Evolutionary conservation across 257 asterid genomes (phyloP), one percentile per base, ranked within the genome.

Genomic region (Fraxinus excelsior): DNA sequence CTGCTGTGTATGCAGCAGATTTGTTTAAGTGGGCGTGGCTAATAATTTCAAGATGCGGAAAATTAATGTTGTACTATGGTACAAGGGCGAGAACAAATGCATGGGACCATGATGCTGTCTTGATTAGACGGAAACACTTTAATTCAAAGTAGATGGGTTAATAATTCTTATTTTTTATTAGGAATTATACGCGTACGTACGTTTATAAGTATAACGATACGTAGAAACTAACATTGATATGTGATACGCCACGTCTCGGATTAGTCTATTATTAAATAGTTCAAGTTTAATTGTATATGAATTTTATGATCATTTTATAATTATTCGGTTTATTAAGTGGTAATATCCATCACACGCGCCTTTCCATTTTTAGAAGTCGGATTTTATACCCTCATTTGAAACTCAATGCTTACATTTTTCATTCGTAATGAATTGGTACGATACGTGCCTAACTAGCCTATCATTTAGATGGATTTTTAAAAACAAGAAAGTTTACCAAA

Each of bases 91-190:
- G 71, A 64, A 25, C 58, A 76, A 64, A 74, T 9, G 32, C 64
- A 62, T 83, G 94, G 94, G 94, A 14, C 89, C 91, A 77, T 84
- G 75, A 82, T 87, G 87, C 65, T 79, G 58, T 62, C 84, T 77
- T 80, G 80, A 80, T 79, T 60, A 80, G 78, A 79, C 67, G 72
- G 85, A 85, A 62, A 78, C 19, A 10, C 96, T 87, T 88, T 90
- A 87, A 85, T 88, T 87, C 89, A 81, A 88, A 82, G 29, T 76
- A 72, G 25, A 71, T 76, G 72, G 60, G 26, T 76, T 79, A 82
- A 64, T 80, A 32, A 25, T 10, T 75, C n/a, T 51, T 51, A 18
- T 8, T 40, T 40, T 40, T 40, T 9, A 72, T 70, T 53, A 70
- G 29, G n/a, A 69, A 74, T 21, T 18, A 35, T 5, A 4, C 4